phyloP scores from a whole-genome alignment of 2,329 filamentous ascomycete genomes.

The Truncatella angustata region DNA sequence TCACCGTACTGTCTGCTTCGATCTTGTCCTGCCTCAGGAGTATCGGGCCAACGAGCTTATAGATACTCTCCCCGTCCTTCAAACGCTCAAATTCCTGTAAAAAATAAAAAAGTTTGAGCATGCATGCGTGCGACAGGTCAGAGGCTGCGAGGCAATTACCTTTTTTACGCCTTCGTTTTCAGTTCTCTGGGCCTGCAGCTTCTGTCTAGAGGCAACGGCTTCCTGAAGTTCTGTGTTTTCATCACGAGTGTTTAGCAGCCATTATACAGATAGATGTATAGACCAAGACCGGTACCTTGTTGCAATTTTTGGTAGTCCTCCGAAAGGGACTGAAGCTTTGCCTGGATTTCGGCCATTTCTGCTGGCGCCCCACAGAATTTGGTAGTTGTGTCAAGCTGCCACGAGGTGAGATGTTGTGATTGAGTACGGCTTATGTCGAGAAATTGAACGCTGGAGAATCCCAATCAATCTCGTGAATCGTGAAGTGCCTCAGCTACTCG shows the following conservation, averaged over 20 bases:
- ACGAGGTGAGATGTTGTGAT: too few relatives aligned
- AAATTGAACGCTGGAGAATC: too few relatives aligned
- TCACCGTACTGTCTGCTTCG: conserved; percentile 88
- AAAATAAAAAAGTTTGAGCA: neutral
- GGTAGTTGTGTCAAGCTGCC: too few relatives aligned
- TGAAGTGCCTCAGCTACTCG: too few relatives aligned
- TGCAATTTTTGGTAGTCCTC: conserved; percentile 88
- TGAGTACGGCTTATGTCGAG: too few relatives aligned
- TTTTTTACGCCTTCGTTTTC: conserved; percentile 88
- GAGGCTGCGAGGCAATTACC: conserved; percentile 38
- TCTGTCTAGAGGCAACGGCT: conserved; percentile 77
- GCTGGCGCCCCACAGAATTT: too few relatives aligned
- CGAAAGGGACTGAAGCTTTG: conserved; percentile 75
- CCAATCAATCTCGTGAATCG: too few relatives aligned
- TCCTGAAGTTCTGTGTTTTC: conserved; percentile 64
- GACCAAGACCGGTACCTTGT: conserved; percentile 48
- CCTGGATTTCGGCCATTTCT: conserved; percentile 70
- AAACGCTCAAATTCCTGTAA: conserved; percentile 76
- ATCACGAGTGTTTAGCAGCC: too few relatives aligned
- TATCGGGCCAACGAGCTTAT: conserved; percentile 92
- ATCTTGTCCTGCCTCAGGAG: conserved; percentile 90
- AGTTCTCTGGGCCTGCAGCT: conserved; percentile 88
- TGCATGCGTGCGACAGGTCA: neutral
- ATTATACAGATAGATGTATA: neutral
- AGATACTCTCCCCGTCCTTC: conserved; percentile 82